Conservation (phyloP, 225 moss, liverwort and hornwort genomes). For the Pleurozium schreberi region DNA sequence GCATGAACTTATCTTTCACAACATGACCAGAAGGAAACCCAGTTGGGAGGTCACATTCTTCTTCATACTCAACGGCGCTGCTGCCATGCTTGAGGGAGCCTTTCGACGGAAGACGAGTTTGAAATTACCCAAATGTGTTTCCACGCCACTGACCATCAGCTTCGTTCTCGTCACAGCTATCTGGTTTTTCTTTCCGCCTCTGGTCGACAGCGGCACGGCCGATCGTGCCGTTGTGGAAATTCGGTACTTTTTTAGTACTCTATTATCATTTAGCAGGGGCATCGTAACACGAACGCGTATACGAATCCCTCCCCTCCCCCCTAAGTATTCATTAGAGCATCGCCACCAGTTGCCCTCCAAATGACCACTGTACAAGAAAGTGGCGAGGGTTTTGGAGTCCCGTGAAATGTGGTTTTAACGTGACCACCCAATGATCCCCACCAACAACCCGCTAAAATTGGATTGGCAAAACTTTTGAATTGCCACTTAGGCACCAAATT, state of each 20-base stretch:
- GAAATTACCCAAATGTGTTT: not conserved
- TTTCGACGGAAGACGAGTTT: conserved; percentile 16
- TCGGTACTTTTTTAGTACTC: conserved; percentile 10
- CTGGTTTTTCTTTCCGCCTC: conserved; percentile 63
- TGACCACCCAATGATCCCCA: too few relatives aligned
- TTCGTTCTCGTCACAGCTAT: conserved; percentile 42
- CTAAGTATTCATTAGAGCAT: not conserved
- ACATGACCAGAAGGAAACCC: conserved; percentile 31
- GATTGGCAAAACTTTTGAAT: too few relatives aligned
- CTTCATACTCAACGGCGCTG: conserved; percentile 53
- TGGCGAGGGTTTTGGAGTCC: too few relatives aligned
- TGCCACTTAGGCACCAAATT: too few relatives aligned
- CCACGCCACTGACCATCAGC: conserved; percentile 14
- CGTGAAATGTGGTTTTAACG: too few relatives aligned
- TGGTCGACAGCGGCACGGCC: conserved; percentile 25
- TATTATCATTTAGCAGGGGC: not conserved
- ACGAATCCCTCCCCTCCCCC: not conserved
- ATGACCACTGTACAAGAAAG: too few relatives aligned
- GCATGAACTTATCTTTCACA: conserved; percentile 76
- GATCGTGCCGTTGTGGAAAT: conserved; percentile 22
- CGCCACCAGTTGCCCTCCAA: too few relatives aligned
- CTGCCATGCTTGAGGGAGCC: conserved; percentile 20
- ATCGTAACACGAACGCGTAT: not conserved
- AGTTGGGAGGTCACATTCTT: conserved; percentile 56
- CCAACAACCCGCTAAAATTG: too few relatives aligned